Base-by-base conservation (phyloP, 768 basidiomycete species). In the Panaeolus papilionaceus region DNA sequence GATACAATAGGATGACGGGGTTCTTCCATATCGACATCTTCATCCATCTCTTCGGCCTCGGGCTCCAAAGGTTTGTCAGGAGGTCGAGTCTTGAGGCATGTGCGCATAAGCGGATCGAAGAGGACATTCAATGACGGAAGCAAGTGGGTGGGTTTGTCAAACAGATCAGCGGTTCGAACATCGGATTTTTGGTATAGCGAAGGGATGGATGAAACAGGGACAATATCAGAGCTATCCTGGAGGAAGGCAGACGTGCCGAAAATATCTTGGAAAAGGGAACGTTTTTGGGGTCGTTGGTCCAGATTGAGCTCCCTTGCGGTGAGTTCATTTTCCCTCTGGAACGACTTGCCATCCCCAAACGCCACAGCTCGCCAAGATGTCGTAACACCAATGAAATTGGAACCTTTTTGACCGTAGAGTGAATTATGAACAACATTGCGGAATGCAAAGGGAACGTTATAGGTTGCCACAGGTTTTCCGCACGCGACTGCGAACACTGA, bases 201-300 rank as follows among this genome's bases (percentile, higher is more conserved):
- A 28, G 63, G n/a, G 65, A 54, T 33, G 54, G 62, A 20, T 64
- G 23, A 38, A 37, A 40, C 20, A 37, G 51, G 38, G 23, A 51
- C 77, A 58, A 58, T 33, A 33, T 84, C 74, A 77, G 80, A 70
- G 76, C 65, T 68, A 38, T 80, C 75, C 45, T 75, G 76, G 28
- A 76, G 71, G 71, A 95, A 88, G 2, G 92, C 91, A 51, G 93
- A 87, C 67, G 86, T 82, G 44, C 96, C 96, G 74, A 97, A 98
- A 74, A 96, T 93, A 74, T 96, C 95, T 76, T 94, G 92, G 79
- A 96, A 94, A 7, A 98, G 81, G 8, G 93, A 92, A 67, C 83
- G 81, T 69, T 70, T 82, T 71, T 70, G 73, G 65, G 73, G 74
- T 42, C 72, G 70, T 10, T 67, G 64, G 12, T 65, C 67, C 20